Evolutionary conservation across 768 basidiomycete species (phyloP).

Genomic region (Candolleomyces eurysporus): DNA sequence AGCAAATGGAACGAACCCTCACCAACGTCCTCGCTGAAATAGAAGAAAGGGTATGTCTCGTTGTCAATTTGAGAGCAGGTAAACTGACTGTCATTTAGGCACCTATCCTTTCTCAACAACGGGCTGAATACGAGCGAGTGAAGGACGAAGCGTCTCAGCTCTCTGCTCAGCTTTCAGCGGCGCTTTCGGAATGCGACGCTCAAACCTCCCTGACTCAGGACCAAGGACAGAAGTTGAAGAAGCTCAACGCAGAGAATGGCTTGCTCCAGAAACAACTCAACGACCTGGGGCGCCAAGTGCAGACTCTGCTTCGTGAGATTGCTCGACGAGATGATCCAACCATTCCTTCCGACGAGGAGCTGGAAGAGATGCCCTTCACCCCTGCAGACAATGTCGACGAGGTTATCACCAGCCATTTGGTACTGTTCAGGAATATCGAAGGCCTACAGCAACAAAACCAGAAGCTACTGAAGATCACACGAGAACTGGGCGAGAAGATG

Average conservation of each 20-base stretch:
- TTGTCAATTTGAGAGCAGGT: background rate
- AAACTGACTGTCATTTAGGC: conserved; percentile 49
- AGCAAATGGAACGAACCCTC: conserved; percentile 80
- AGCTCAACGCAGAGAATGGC: conserved; percentile 58
- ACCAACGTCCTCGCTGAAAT: conserved; percentile 83
- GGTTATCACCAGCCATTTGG: conserved; percentile 86
- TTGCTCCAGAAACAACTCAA: conserved; percentile 73
- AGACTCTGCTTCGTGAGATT: conserved; percentile 73
- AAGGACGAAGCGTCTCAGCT: conserved; percentile 79
- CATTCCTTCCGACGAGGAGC: conserved; percentile 69
- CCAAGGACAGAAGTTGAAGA: conserved; percentile 57
- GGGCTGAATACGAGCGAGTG: conserved; percentile 82
- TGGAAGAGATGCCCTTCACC: conserved; percentile 38
- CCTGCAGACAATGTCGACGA: conserved; percentile 61
- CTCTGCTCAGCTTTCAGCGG: conserved; percentile 72
- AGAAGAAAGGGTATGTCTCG: conserved; percentile 71
- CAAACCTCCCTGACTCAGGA: conserved; percentile 56
- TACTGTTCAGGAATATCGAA: conserved; percentile 79
- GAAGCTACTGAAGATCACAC: conserved; percentile 77
- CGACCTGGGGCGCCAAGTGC: conserved; percentile 85
- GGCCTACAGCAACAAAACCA: conserved; percentile 91
- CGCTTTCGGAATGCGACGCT: conserved; percentile 73
- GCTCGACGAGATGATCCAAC: conserved; percentile 79
- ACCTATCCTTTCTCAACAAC: conserved; percentile 87
- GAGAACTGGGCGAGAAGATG: conserved; percentile 81